Evolutionary conservation across 441 rosid species (phyloP).

Genomic region (Eutrema salsugineum): DNA sequence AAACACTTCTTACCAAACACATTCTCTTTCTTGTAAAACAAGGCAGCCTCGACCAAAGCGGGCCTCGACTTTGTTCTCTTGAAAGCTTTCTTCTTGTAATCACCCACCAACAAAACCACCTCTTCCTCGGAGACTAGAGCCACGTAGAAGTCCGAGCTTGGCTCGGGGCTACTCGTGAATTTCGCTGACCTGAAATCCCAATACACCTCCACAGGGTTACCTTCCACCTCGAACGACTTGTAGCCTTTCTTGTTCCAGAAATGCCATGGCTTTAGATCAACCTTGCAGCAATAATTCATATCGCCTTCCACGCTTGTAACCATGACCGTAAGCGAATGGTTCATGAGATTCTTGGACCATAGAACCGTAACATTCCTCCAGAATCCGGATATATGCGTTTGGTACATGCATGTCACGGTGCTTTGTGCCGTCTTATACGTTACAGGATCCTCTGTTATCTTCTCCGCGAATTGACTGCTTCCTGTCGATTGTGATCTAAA

Average conservation of each 20-base stretch:
- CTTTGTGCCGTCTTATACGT: conserved; percentile 36
- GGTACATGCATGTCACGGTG: conserved; percentile 33
- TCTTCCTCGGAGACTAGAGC: conserved; percentile 62
- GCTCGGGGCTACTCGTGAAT: conserved; percentile 54
- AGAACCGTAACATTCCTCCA: conserved; percentile 34
- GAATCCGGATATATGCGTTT: conserved; percentile 31
- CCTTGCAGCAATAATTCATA: conserved; percentile 48
- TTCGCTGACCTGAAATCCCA: conserved; percentile 77
- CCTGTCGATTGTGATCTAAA: conserved; percentile 32
- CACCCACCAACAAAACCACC: conserved; percentile 59
- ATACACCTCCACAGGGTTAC: conserved; percentile 46
- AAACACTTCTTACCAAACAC: conserved; percentile 60
- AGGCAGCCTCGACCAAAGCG: conserved; percentile 44
- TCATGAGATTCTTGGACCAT: conserved; percentile 68
- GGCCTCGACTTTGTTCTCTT: conserved; percentile 67
- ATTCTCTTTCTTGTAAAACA: conserved; percentile 59
- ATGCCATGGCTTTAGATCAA: conserved; percentile 76
- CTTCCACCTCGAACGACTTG: conserved; percentile 53
- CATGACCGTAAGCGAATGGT: conserved; percentile 48
- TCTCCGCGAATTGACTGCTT: conserved; percentile 32
- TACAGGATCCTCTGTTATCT: conserved; percentile 35
- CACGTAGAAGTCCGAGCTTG: conserved; percentile 51
- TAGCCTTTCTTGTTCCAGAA: conserved; percentile 72
- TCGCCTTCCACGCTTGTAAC: conserved; percentile 47
- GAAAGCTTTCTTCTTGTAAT: conserved; percentile 63